A percentile compares a stretch with the other conserved stretches of the same genome.
Conservation (phyloP, 2,329 filamentous ascomycete species). For the Fusarium azukiicola region DNA sequence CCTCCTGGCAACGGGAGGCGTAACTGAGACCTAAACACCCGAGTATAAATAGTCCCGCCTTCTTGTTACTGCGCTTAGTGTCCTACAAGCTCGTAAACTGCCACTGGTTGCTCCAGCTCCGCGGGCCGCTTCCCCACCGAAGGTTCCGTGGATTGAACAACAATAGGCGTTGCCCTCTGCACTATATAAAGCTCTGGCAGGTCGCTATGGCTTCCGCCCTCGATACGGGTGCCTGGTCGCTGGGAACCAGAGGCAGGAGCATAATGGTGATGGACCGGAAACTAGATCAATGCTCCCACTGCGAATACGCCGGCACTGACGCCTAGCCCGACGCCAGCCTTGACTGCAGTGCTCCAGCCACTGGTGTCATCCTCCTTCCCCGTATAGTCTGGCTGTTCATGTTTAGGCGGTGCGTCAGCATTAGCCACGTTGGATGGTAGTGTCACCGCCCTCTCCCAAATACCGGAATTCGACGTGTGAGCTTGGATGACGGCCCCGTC, state of each 20-base stretch:
- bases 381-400: neutral
- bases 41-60: too few species aligned
- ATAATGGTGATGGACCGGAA: neutral
- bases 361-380: neutral
- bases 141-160: neutral
- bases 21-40: too few species aligned
- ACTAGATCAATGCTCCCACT: neutral
- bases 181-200: neutral
- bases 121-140: neutral
- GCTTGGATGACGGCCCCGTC: neutral
- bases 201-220: neutral
- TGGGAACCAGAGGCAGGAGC: too few species aligned
- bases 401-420: neutral
- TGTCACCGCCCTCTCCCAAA: neutral
- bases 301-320: neutral
- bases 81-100: neutral
- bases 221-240: neutral
- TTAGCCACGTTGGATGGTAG: neutral
- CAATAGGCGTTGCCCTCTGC: neutral
- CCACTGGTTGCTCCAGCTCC: neutral
- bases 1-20: too few species aligned
- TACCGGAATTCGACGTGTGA: neutral
- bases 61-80: too few species aligned
- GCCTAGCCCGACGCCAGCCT: neutral
- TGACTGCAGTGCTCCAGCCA: neutral